Percentiles rank a stretch among this genome's conserved stretches.
Conservation (phyloP, 441 rosid species). For the Adansonia rubrostipa region DNA sequence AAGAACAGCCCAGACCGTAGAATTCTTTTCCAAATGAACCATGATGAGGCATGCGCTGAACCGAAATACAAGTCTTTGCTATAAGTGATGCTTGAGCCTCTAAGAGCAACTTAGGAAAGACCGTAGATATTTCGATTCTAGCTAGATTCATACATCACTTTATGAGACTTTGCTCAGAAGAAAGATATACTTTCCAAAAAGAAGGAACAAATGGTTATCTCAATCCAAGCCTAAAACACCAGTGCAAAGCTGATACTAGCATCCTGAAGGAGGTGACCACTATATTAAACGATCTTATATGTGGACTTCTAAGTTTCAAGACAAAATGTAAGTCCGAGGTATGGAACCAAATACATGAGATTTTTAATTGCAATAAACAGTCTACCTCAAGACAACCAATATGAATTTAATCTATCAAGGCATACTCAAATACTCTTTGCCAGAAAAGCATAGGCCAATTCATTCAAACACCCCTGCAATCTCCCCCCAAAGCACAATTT, state of each 20-base stretch:
- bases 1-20: background rate
- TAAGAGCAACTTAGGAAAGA: background rate
- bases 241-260: background rate
- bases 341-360: background rate
- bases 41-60: background rate
- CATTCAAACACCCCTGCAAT: background rate
- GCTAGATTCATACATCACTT: background rate
- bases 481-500: conserved; percentile 2
- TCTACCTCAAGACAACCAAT: background rate
- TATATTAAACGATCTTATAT: background rate
- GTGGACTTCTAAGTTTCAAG: background rate
- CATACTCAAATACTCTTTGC: background rate
- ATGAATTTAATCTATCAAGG: conserved; percentile 10
- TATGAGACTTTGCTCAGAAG: background rate
- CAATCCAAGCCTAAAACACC: conserved; percentile 14
- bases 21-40: background rate
- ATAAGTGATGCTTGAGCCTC: background rate
- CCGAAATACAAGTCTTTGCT: background rate
- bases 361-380: conserved; percentile 13
- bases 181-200: conserved; percentile 9
- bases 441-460: background rate
- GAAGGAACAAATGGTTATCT: background rate
- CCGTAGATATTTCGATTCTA: background rate
- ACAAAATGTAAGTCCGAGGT: background rate
- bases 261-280: conserved; percentile 11